These are phyloP conservation scores for Hypoxylon sp. DNA, from an alignment of 2,329 filamentous ascomycete species.

Conservation along the genomic window DNA sequence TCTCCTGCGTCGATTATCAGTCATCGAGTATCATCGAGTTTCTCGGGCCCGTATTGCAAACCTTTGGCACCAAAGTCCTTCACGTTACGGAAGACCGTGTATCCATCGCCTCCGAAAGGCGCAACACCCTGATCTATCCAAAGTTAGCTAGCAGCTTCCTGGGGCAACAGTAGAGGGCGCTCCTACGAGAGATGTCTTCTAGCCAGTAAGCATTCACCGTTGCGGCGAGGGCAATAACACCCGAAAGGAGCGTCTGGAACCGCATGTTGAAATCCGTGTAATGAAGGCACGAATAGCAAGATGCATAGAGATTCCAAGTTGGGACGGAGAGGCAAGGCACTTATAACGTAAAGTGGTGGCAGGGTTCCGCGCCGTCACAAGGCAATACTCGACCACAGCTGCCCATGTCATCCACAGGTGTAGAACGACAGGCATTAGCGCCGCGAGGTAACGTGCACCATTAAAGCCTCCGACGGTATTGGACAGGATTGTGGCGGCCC, in stretches of 20 bases:
- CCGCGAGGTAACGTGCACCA: constrained; percentile 43
- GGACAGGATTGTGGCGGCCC: constrained; percentile 24
- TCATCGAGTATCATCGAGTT: background rate
- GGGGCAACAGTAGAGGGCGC: too few species aligned
- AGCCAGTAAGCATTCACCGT: constrained; percentile 55
- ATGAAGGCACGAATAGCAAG: constrained; percentile 33
- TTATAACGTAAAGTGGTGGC: constrained; percentile 46
- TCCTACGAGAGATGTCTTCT: constrained; percentile 50
- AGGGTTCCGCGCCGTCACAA: constrained; percentile 42
- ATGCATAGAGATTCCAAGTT: constrained; percentile 31
- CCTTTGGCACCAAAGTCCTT: constrained; percentile 64
- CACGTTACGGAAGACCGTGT: constrained; percentile 64
- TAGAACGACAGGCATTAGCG: constrained; percentile 24
- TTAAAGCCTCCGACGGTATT: constrained; percentile 22
- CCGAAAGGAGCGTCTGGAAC: constrained; percentile 52
- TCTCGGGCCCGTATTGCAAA: constrained; percentile 37
- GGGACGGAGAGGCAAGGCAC: constrained; percentile 42
- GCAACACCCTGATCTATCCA: constrained; percentile 60
- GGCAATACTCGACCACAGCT: constrained; percentile 34
- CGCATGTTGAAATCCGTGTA: constrained; percentile 49
- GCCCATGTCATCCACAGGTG: constrained; percentile 38
- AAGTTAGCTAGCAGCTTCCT: constrained; percentile 28
- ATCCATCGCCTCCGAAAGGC: constrained; percentile 59
- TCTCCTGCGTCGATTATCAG: constrained; percentile 54
- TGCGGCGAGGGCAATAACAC: constrained; percentile 51